phyloP scores from a whole-genome alignment of 495 filamentous ascomycete species.

The Xylaria intraflava region DNA sequence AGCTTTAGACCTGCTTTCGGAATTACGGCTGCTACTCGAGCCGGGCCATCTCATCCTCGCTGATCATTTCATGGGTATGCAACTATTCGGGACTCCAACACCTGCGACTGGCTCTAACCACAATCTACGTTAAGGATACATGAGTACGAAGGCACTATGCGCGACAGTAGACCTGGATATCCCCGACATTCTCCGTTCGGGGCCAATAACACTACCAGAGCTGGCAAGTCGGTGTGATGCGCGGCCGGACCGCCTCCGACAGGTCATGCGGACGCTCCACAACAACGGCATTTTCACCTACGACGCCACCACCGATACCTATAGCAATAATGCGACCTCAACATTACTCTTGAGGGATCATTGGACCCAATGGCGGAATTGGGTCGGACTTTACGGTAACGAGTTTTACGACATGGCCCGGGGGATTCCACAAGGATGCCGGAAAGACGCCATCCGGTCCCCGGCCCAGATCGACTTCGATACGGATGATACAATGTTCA shows the following conservation, averaged over 20 bases:
- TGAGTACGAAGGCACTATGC: slow-evolving; percentile 13
- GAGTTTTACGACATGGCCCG: slow-evolving; percentile 32
- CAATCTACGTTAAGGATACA: no score
- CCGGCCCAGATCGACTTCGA: slow-evolving; percentile 26
- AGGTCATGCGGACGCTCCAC: slow-evolving; percentile 10
- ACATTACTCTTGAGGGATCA: slow-evolving; percentile 18
- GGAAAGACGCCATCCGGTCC: background rate
- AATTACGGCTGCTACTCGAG: slow-evolving; percentile 2
- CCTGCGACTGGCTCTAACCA: background rate
- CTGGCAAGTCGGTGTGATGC: slow-evolving; percentile 10
- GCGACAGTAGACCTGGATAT: slow-evolving; percentile 14
- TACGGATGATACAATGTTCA: slow-evolving; percentile 29
- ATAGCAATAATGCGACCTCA: slow-evolving; percentile 21
- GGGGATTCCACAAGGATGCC: slow-evolving; percentile 17
- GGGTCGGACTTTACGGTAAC: slow-evolving; percentile 29
- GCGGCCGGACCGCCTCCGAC: slow-evolving; percentile 13
- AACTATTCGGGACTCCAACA: background rate
- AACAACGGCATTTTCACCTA: slow-evolving; percentile 27
- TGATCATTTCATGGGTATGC: slow-evolving; percentile 13
- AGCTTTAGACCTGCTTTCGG: background rate
- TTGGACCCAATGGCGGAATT: slow-evolving; percentile 33
- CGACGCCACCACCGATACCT: background rate
- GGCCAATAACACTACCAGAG: slow-evolving; percentile 6
- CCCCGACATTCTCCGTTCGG: slow-evolving; percentile 11
- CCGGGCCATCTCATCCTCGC: slow-evolving; percentile 10